Conservation (phyloP, 106 monocot species). For the Chionographis japonica region DNA sequence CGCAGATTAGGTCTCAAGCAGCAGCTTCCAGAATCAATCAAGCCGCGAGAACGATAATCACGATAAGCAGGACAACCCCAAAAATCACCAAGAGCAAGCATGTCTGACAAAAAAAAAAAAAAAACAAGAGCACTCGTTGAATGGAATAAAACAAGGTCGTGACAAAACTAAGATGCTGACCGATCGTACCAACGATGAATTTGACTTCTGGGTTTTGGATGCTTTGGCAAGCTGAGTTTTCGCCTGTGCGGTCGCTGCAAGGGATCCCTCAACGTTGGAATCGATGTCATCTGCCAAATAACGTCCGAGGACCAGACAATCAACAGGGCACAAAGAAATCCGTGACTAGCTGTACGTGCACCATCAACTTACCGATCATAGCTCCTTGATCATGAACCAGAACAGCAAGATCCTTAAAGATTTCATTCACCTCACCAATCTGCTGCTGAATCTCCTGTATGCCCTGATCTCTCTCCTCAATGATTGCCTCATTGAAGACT, state of each 20-base stretch:
- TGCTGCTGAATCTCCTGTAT: constrained; percentile 92
- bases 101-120: constrained; percentile 31
- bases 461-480: constrained; percentile 90
- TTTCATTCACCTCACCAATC: constrained; percentile 92
- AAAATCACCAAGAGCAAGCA: constrained; percentile 89
- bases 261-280: constrained; percentile 60
- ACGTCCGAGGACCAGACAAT: neutral
- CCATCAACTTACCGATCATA: constrained; percentile 55
- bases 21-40: constrained; percentile 5
- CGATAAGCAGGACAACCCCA: constrained; percentile 71
- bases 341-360: neutral
- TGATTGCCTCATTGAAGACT: constrained; percentile 91
- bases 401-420: constrained; percentile 87
- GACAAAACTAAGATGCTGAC: neutral
- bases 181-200: constrained; percentile 73
- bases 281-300: constrained; percentile 65
- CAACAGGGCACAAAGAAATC: neutral
- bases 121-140: neutral
- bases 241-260: constrained; percentile 50
- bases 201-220: constrained; percentile 74
- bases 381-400: constrained; percentile 85
- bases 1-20: too few species aligned
- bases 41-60: constrained; percentile 68
- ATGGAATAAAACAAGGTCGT: neutral
- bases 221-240: constrained; percentile 70